Evolutionary conservation across 495 filamentous ascomycete species (phyloP).

Genomic region (Aspergillus ostianus): DNA sequence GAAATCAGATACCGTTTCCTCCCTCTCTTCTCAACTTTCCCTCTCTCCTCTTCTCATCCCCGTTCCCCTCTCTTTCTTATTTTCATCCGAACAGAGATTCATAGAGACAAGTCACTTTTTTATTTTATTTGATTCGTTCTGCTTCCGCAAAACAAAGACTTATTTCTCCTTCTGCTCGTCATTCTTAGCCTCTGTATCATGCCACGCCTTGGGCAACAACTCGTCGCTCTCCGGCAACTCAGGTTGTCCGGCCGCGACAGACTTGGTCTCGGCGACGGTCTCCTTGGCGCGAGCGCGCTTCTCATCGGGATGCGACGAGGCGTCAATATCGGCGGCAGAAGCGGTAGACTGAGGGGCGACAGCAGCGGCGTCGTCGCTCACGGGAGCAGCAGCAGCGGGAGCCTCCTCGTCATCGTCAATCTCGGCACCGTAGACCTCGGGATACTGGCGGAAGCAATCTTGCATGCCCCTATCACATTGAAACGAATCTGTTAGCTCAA

Average conservation of each 20-base stretch:
- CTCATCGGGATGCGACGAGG: conserved; percentile 24
- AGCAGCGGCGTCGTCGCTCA: conserved; percentile 17
- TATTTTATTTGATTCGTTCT: background rate
- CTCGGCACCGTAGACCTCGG: conserved; percentile 90
- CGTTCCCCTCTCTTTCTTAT: no score
- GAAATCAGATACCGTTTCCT: background rate
- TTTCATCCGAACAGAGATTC: background rate
- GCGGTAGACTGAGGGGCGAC: conserved; percentile 15
- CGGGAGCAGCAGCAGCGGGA: conserved; percentile 24
- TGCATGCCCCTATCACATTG: conserved; percentile 72
- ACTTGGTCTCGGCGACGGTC: conserved; percentile 23
- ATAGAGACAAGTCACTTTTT: background rate
- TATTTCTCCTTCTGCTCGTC: conserved; percentile 31
- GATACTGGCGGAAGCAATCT: conserved; percentile 89
- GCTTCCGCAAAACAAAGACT: conserved; percentile 1
- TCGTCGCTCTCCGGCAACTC: conserved; percentile 39
- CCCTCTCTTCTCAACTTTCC: no score
- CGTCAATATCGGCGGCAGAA: conserved; percentile 19
- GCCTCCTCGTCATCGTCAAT: conserved; percentile 76
- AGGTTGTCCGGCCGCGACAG: conserved; percentile 19
- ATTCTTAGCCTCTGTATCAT: conserved; percentile 43
- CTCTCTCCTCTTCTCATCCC: no score
- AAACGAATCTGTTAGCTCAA: conserved; percentile 12
- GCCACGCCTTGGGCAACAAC: conserved; percentile 50
- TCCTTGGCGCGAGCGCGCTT: conserved; percentile 29